Evolutionary conservation across 352 stramenopile genomes (phyloP), one percentile per base, ranked within the genome.

Genomic region (Globisporangium barbulae): DNA sequence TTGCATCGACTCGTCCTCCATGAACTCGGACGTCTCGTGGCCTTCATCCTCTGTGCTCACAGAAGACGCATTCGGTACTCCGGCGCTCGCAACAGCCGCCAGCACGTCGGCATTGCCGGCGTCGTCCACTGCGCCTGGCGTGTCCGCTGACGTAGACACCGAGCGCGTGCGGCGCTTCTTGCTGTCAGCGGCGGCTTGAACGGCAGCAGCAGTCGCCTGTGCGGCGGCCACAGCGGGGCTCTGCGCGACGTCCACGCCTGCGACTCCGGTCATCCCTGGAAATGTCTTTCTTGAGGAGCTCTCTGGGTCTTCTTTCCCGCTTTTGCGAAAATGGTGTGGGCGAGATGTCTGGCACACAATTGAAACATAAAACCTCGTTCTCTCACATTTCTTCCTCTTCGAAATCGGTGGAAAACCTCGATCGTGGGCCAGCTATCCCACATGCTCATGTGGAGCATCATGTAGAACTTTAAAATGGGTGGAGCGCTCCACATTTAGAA

Each of bases 1-100:
- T 31, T 71, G 83, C 31, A 85, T 81, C 7, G 75, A 76, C 22
- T 84, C 75, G 37, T 87, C 76, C 22, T 88, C 74, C 13, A 74
- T 80, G 50, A 75, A 76, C 53, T 79, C 74, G 17, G 74, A 64
- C 48, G 82, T 72, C 28, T 69, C 60, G 10, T 53, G 62, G 22
- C 39, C 52, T 7, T 72, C 73, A 12, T 83, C 76, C 28, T 62
- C 73, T 8, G 63, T 62, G 31, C 73, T 69, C 4, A 72, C 56
- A 3, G 68, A 53, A 15, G 56, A 58, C 41, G 70, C 62, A 28
- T 67, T 70, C 1, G 72, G 47, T 0, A n/a, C 58, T 8, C 8
- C 21, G 2, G 22, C 47, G 15, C 19, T 30, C 7, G 22, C 50
- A 19, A n/a, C 55, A 3, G 30, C 58, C 25, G 54, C 33, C 13